A percentile compares a stretch with the other conserved stretches of the same genome.
Evolutionary conservation across 345 rosid species (phyloP).

Genomic region (Salix suchowensis): DNA sequence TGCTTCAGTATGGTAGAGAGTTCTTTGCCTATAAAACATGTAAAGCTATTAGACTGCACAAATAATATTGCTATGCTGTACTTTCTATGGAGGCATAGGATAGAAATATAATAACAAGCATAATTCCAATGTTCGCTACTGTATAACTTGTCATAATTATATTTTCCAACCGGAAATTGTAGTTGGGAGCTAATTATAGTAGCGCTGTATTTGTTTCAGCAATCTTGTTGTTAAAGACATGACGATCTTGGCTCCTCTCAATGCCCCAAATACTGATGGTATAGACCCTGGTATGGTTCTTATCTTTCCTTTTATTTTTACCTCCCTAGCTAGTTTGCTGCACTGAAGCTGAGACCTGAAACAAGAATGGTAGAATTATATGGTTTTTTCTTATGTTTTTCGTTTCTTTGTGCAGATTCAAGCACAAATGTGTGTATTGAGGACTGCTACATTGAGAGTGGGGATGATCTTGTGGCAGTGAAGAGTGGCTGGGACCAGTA

Average conservation of each 20-base stretch:
- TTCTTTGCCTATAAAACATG: not conserved
- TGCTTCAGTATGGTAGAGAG: not conserved
- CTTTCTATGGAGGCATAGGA: not conserved
- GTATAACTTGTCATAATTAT: not conserved
- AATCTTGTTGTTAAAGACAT: constrained; percentile 76
- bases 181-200: constrained; percentile 5
- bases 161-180: not conserved
- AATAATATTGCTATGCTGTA: not conserved
- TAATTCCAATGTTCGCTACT: not conserved
- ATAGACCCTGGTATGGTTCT: constrained; percentile 72
- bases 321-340: not conserved
- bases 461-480: constrained; percentile 92
- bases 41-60: not conserved
- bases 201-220: constrained; percentile 35
- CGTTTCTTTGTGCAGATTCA: constrained; percentile 49
- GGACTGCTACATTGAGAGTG: constrained; percentile 91
- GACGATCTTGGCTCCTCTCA: constrained; percentile 88
- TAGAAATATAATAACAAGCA: not conserved
- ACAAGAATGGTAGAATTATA: too few relatives aligned
- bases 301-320: not conserved
- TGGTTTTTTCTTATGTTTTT: not conserved
- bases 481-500: constrained; percentile 99
- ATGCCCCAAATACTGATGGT: constrained; percentile 98
- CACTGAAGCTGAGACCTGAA: not conserved
- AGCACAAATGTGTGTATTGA: constrained; percentile 84